These are phyloP conservation scores for Polychytrium aggregatum DNA, from an alignment of 192 early-diverging fungal species.

Conservation along the genomic window DNA sequence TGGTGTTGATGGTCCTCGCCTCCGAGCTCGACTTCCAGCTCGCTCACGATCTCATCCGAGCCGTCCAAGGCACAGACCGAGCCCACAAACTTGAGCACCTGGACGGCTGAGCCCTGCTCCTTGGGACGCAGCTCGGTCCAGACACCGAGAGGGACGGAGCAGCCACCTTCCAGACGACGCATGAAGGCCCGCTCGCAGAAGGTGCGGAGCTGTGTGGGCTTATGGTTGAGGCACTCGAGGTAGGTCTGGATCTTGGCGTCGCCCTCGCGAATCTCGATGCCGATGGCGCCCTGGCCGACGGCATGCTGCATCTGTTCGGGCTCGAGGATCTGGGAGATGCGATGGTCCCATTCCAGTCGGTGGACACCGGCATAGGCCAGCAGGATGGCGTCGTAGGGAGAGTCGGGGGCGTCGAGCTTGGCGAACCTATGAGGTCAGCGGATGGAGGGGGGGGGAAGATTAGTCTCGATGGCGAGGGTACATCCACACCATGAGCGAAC, in stretches of 20 bases:
- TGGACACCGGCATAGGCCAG: constrained; percentile 79
- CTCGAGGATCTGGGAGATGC: constrained; percentile 62
- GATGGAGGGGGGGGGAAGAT: too few relatives aligned
- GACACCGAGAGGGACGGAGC: constrained; percentile 89
- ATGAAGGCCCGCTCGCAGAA: constrained; percentile 77
- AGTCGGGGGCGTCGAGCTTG: constrained; percentile 71
- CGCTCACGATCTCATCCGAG: constrained; percentile 39
- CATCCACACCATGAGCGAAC: too few relatives aligned
- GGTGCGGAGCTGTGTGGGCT: constrained; percentile 52
- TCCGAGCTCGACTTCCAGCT: constrained; percentile 10
- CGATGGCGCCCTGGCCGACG: constrained; percentile 88
- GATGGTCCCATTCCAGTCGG: constrained; percentile 51
- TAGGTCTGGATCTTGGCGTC: constrained; percentile 41
- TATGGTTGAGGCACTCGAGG: constrained; percentile 56
- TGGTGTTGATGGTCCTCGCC: constrained; percentile 4
- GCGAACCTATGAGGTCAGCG: too few relatives aligned
- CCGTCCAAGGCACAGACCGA: constrained; percentile 75
- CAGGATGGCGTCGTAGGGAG: constrained; percentile 63
- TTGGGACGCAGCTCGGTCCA: constrained; percentile 27
- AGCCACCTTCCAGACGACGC: constrained; percentile 82
- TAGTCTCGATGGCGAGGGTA: too few relatives aligned
- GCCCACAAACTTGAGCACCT: constrained; percentile 41
- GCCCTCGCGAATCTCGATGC: constrained; percentile 62
- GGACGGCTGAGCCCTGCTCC: constrained; percentile 5
- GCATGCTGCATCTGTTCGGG: constrained; percentile 63